These are phyloP conservation scores for Jatropha multifida DNA, from an alignment of 441 rosid species.

Conservation along the genomic window DNA sequence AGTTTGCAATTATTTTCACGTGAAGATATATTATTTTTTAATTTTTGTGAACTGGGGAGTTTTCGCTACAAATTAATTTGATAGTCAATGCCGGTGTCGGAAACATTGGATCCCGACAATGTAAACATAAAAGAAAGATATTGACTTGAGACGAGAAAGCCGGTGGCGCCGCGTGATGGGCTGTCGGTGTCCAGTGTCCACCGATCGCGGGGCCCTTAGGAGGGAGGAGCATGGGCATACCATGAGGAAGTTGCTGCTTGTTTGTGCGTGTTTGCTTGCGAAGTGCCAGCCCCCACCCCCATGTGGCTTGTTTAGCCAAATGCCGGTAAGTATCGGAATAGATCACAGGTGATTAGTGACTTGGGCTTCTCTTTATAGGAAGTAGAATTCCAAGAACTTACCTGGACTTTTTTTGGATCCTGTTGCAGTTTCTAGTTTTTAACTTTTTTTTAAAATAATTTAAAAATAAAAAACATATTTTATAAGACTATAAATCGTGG, in stretches of 20 bases:
- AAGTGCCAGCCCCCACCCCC: slow-evolving; percentile 17
- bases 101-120: slow-evolving; percentile 10
- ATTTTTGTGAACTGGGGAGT: neutral
- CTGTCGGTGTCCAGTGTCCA: slow-evolving; percentile 15
- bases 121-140: neutral
- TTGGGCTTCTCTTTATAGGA: too few species aligned
- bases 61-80: neutral
- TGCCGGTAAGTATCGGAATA: neutral
- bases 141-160: neutral
- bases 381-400: too few species aligned
- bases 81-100: slow-evolving; percentile 1
- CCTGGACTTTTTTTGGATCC: too few species aligned
- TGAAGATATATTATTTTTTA: neutral
- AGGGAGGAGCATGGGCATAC: neutral
- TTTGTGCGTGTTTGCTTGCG: slow-evolving; percentile 18
- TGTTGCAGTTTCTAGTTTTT: too few species aligned
- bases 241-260: slow-evolving; percentile 11
- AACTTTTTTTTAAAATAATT: too few species aligned
- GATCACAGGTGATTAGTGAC: too few species aligned
- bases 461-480: too few species aligned
- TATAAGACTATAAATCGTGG: too few species aligned
- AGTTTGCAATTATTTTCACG: neutral
- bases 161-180: slow-evolving; percentile 25
- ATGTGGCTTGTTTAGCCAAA: slow-evolving; percentile 22
- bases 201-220: slow-evolving; percentile 16